These are phyloP conservation scores for Zygoascus sp. DNA, from an alignment of 1,139 yeast genomes.

Conservation along the genomic window DNA sequence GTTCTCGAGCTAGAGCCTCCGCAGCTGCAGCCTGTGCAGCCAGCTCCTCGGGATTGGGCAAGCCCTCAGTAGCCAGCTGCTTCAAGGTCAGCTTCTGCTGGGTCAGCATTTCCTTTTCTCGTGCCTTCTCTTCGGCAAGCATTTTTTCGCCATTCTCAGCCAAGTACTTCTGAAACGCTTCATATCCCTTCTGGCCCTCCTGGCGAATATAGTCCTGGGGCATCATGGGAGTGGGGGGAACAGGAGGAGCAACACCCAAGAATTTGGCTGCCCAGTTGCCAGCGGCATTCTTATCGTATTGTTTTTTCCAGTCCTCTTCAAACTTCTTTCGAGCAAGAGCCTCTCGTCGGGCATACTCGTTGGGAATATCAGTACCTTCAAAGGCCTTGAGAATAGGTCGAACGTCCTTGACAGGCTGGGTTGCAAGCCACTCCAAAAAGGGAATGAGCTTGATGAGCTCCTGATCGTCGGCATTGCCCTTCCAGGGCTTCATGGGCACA, in stretches of 20 bases:
- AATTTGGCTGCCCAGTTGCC: conserved; percentile 55
- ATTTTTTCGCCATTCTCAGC: conserved; percentile 87
- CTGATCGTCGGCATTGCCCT: conserved; percentile 75
- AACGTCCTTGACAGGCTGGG: conserved; percentile 85
- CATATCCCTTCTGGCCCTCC: conserved; percentile 87
- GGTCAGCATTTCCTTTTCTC: conserved; percentile 75
- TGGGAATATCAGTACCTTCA: conserved; percentile 59
- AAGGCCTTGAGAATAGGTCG: conserved; percentile 81
- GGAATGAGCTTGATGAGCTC: conserved; percentile 77
- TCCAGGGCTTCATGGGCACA: conserved; percentile 78
- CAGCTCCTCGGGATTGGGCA: conserved; percentile 81
- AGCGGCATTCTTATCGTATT: conserved; percentile 34
- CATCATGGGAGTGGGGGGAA: conserved; percentile 65
- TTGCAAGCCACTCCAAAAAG: conserved; percentile 88
- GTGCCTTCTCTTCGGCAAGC: conserved; percentile 71
- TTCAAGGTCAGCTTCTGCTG: conserved; percentile 74
- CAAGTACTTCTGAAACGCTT: conserved; percentile 74
- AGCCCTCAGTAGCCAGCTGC: conserved; percentile 78
- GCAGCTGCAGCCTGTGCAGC: conserved; percentile 44
- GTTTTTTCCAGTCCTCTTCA: conserved; percentile 59
- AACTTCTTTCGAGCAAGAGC: conserved; percentile 64
- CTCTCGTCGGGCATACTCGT: conserved; percentile 79
- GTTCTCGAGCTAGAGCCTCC: conserved; percentile 1
- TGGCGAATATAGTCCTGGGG: conserved; percentile 89
- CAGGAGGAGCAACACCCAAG: conserved; percentile 56